phyloP scores from a whole-genome alignment of 306 rosid genomes.

The Vachellia collinsii region DNA sequence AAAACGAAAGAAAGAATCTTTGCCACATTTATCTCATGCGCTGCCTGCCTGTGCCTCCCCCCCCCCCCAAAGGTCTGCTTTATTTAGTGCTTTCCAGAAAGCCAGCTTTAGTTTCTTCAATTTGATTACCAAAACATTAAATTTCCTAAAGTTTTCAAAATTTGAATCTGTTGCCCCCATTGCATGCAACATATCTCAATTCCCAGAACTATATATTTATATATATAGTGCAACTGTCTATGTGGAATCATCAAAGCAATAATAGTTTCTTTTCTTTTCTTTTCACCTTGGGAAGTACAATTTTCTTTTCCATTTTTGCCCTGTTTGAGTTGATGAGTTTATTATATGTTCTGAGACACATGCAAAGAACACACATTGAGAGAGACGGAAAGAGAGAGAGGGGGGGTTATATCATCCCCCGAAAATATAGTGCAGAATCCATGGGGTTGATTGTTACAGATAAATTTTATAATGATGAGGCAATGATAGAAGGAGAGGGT shows the following conservation, averaged over 20 bases:
- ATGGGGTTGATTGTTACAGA: conserved; percentile 47
- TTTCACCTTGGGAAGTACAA: neutral
- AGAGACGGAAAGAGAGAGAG: neutral
- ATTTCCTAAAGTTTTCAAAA: conserved; percentile 17
- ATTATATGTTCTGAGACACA: conserved; percentile 27
- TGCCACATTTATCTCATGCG: conserved; percentile 40
- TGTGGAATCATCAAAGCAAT: neutral
- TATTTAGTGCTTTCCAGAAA: conserved; percentile 11
- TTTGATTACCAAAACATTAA: conserved; percentile 12
- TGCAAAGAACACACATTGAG: conserved; percentile 38
- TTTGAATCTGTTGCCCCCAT: neutral
- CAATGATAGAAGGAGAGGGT: conserved; percentile 39
- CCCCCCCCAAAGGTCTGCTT: conserved; percentile 6
- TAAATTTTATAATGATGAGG: conserved; percentile 49
- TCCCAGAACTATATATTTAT: neutral
- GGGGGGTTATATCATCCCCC: conserved; percentile 19
- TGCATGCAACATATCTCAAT: neutral
- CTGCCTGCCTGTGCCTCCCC: conserved; percentile 25
- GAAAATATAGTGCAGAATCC: conserved; percentile 51
- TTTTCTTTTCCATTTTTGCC: neutral
- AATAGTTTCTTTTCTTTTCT: neutral
- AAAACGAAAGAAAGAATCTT: conserved; percentile 42
- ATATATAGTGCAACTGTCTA: neutral
- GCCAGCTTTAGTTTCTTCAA: conserved; percentile 28
- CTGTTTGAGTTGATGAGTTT: neutral